Evolutionary conservation across 176 grass and related monocot genomes (phyloP), one percentile per base, ranked within the genome.

Genomic region (Eragrostis curvula): DNA sequence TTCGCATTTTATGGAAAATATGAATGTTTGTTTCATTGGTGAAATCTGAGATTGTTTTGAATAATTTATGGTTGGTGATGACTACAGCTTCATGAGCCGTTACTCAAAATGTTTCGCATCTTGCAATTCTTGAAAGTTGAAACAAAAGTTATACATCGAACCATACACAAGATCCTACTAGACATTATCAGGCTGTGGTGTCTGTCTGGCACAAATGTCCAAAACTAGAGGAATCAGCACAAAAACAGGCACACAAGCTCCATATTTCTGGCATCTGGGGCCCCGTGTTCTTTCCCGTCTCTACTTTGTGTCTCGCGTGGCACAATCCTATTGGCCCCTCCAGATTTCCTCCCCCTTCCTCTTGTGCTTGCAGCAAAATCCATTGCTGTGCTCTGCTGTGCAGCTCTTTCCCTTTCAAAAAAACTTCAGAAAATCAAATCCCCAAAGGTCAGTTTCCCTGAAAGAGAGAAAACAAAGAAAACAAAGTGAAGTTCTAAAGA

Each of bases 261-360:
- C 30, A 43, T 36, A 62, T 63, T 23, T 2, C 23, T 67, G 70
- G 53, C 44, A 77, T 9, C 15, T 55, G 77, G 82, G 39, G 3
- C 64, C 51, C 20, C 13, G 23, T n/a, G 8, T 64, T 32, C 5
- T 70, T 25, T 71, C 36, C 36, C 32, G 43, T 53, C 43, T 70
- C 65, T 73, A 77, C 18, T 3, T 21, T 88, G 74, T 68, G 84
- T 79, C 86, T 23, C 16, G 79, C 24, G 63, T 89, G 81, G 76
- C 83, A 29, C n/a, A 25, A 42, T 28, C 23, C 42, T 13, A 82
- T 86, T 86, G 78, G 83, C n/a, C 12, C 43, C 57, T 28, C 28
- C 23, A 42, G 78, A 89, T 89, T 78, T 82, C 77, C 71, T 25
- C 75, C 71, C 30, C 46, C 65, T 76, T 25, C 40, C 63, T 59